Evolutionary conservation across 1,284 basidiomycete genomes (phyloP).

Genomic region (Volvariella volvacea): DNA sequence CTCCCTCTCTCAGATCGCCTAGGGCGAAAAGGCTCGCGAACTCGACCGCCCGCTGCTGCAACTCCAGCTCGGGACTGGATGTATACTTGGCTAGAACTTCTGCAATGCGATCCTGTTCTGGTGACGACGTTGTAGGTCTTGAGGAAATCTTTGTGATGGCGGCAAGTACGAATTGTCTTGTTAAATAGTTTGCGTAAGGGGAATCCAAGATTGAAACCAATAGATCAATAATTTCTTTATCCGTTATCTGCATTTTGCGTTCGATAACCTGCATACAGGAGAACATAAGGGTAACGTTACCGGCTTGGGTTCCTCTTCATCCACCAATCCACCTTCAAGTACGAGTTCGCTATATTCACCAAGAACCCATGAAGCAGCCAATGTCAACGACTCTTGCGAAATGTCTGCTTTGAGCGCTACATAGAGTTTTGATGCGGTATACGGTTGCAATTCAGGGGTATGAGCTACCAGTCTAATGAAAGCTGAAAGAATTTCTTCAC

Average conservation of each 20-base stretch:
- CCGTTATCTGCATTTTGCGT: conserved; percentile 48
- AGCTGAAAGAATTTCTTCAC: conserved; percentile 92
- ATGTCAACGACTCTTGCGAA: conserved; percentile 92
- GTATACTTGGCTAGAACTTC: conserved; percentile 75
- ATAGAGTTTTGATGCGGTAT: conserved; percentile 92
- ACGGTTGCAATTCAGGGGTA: conserved; percentile 95
- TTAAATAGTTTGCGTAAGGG: conserved; percentile 89
- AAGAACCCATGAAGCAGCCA: conserved; percentile 93
- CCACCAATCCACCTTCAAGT: conserved; percentile 83
- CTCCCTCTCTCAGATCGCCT: conserved; percentile 78
- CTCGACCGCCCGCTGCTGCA: conserved; percentile 95
- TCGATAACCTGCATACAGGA: neutral
- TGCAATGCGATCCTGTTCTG: conserved; percentile 74
- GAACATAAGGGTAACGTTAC: conserved; percentile 27
- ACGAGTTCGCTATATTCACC: conserved; percentile 96
- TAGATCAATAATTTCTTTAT: conserved; percentile 83
- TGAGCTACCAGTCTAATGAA: conserved; percentile 96
- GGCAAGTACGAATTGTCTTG: conserved; percentile 89
- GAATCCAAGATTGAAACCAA: conserved; percentile 87
- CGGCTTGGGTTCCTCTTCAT: conserved; percentile 75
- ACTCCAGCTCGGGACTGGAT: conserved; percentile 85
- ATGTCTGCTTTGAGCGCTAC: conserved; percentile 86
- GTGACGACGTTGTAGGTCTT: conserved; percentile 54
- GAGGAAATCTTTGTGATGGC: conserved; percentile 89
- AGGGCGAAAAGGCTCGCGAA: conserved; percentile 80